Evolutionary conservation across 2,329 filamentous ascomycete species (phyloP).

Genomic region (Clonostachys rosea): DNA sequence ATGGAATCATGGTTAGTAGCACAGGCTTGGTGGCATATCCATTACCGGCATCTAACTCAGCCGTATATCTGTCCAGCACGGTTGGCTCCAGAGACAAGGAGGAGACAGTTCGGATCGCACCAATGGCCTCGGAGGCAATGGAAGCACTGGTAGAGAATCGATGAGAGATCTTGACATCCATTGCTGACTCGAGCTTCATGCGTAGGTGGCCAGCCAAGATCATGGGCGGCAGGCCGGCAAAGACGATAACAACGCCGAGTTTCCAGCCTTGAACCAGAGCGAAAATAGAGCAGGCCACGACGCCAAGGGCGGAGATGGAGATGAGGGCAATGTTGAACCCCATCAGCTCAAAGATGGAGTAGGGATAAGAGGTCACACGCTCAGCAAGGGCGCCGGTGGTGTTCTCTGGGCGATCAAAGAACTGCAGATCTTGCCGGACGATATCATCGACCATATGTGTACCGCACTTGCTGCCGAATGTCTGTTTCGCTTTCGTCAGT

Average conservation of each 20-base stretch:
- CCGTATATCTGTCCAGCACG: slow-evolving; percentile 68
- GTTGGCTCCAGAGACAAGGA: slow-evolving; percentile 80
- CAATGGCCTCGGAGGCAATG: slow-evolving; percentile 37
- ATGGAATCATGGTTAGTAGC: slow-evolving; percentile 71
- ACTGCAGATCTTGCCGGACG: slow-evolving; percentile 87
- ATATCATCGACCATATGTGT: slow-evolving; percentile 80
- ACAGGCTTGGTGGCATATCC: slow-evolving; percentile 67
- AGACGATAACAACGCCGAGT: slow-evolving; percentile 76
- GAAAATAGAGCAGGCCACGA: slow-evolving; percentile 68
- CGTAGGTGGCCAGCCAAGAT: slow-evolving; percentile 76
- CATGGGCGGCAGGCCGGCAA: slow-evolving; percentile 71
- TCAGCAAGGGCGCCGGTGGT: slow-evolving; percentile 80
- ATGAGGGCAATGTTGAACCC: slow-evolving; percentile 75
- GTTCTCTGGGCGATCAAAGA: slow-evolving; percentile 87
- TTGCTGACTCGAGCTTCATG: slow-evolving; percentile 81
- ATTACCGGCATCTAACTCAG: slow-evolving; percentile 62
- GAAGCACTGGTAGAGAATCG: slow-evolving; percentile 31
- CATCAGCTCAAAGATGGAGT: slow-evolving; percentile 74
- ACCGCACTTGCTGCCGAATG: slow-evolving; percentile 68
- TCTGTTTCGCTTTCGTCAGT: too few relatives aligned
- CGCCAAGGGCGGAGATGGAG: slow-evolving; percentile 72
- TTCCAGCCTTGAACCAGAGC: slow-evolving; percentile 82
- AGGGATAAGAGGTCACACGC: slow-evolving; percentile 87
- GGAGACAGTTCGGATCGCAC: too few relatives aligned
- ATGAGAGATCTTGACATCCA: slow-evolving; percentile 2